phyloP scores from a whole-genome alignment of 352 stramenopile genomes.

The Hyaloperonospora brassicae region DNA sequence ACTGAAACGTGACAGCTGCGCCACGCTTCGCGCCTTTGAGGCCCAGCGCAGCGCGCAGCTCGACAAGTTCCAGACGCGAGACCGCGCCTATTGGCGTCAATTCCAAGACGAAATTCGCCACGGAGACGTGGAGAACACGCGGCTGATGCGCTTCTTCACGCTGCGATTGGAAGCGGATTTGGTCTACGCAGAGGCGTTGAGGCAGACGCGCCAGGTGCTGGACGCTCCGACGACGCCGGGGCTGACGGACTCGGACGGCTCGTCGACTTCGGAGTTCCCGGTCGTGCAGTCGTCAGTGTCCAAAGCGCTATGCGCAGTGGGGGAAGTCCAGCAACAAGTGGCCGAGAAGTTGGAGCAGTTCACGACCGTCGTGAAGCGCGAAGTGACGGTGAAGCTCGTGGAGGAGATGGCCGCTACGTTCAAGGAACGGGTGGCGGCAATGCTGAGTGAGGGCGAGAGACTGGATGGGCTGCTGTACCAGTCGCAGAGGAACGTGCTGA shows the following conservation, averaged over 20 bases:
- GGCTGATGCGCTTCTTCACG: conserved; percentile 61
- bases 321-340: conserved; percentile 69
- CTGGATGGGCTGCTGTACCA: conserved; percentile 49
- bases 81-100: conserved; percentile 67
- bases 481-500: conserved; percentile 47
- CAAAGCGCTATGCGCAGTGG: conserved; percentile 51
- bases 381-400: conserved; percentile 57
- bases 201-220: conserved; percentile 47
- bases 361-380: conserved; percentile 57
- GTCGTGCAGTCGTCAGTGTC: conserved; percentile 46
- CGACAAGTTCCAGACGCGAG: conserved; percentile 55
- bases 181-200: conserved; percentile 63
- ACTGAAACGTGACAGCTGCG: conserved; percentile 53
- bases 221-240: conserved; percentile 25
- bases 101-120: conserved; percentile 70
- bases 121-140: conserved; percentile 53
- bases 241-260: conserved; percentile 2
- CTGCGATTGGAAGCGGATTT: conserved; percentile 62
- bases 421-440: conserved; percentile 42
- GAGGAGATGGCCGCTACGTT: conserved; percentile 67
- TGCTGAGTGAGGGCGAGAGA: conserved; percentile 48
- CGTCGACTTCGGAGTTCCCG: conserved; percentile 9
- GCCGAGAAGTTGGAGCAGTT: conserved; percentile 73
- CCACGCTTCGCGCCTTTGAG: conserved; percentile 60
- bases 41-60: conserved; percentile 54